Base-by-base conservation (phyloP, 495 filamentous ascomycete genomes). In the Penicillium daleae region DNA sequence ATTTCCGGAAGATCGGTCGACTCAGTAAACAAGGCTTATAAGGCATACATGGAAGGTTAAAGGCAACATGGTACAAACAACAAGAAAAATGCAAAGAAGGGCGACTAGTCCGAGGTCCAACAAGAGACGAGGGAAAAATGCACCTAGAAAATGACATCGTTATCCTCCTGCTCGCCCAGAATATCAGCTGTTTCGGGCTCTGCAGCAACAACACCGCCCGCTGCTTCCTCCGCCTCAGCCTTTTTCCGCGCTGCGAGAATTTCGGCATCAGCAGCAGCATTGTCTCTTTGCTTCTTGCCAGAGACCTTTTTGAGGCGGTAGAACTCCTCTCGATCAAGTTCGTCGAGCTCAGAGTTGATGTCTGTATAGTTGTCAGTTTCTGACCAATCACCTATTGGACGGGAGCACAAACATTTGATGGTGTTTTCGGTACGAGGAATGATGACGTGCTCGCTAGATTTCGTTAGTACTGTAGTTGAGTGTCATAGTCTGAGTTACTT, bases 291-390 rank as follows among this genome's bases (percentile, higher is more conserved):
- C 72, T 99, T 99, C 80, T 97, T 97, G 69, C 84, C 85, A n/a
- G 92, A 92, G 24, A 97, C 94, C 83, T 99, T 99, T 82, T 98
- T 99, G 68, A 99, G 80, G 55, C 95, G 87, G 76, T 96, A 99
- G 78, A 99, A 99, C 69, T 99, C 95, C 75, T 99, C 95, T 79
- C 95, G 85, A 80, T 99, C 95, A 42, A 99, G 82, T 80, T 99
- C 95, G 73, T 99, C 95, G 17, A 99, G 88, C 73, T 99, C 95
- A 10, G 93, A 96, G 79, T 97, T 99, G 85, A 99, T 99, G 72
- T 99, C 89, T 91, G 40, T 17, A 21, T 26, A 19, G 17, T 29
- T 10, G 62, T 78, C 66, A 76, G 68, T 40, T 26, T 15, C 35
- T 21, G 17, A 13, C 40, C 19, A 54, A 12, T 0, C 17, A 27